Base-by-base conservation (phyloP, 2,329 filamentous ascomycete species). In the Phyllosticta capitalensis region DNA sequence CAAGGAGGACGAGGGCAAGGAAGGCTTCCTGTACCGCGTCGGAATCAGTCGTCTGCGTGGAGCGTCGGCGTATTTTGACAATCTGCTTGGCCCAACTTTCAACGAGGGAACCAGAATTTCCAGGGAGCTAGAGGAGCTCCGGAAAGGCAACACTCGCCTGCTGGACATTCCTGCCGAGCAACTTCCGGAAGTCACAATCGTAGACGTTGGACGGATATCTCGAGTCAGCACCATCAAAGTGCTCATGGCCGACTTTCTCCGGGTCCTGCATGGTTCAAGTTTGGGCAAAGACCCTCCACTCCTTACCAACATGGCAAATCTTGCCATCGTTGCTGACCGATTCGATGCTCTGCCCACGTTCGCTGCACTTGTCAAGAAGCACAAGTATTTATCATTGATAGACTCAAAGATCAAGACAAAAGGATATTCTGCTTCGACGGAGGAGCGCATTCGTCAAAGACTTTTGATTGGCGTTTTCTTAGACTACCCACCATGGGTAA, bases 281-380 rank as follows among this genome's bases (percentile, higher is more conserved):
- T 71, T 76, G 45, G 72, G 64, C 9, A 72, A 69, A 5, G 56
- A 70, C 1, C 71, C 68, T 1, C 76, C 80, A 20, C 81, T 80
- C 17, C 79, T 89, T 63, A 73, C 81, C 6, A 87, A 87, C 64
- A 76, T 88, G 10, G 82, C 84, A 14, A 87, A 86, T 1, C 74
- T 91, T 49, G 83, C 86, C 49, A 80, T 90, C 56, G 80, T 89
- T 59, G 86, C 87, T 9, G 88, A 91, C 70, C 82, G 86, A 52
- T 91, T 90, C 71, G 85, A 87, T 72, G 87, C 85, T 61, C 72
- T 83, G 1, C 69, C 76, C 2, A 69, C 76, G 10, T 78, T 90
- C 1, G 76, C 81, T 9, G 75, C 75, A 53, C 82, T 83, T 63
- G 70, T 87, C 19, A 77, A 76, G 54, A 69, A 69, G 56, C 76